Percentiles rank a stretch among this genome's conserved stretches.
Evolutionary conservation across 1,139 yeast genomes (phyloP).

Genomic region (Hanseniaspora uvarum): DNA sequence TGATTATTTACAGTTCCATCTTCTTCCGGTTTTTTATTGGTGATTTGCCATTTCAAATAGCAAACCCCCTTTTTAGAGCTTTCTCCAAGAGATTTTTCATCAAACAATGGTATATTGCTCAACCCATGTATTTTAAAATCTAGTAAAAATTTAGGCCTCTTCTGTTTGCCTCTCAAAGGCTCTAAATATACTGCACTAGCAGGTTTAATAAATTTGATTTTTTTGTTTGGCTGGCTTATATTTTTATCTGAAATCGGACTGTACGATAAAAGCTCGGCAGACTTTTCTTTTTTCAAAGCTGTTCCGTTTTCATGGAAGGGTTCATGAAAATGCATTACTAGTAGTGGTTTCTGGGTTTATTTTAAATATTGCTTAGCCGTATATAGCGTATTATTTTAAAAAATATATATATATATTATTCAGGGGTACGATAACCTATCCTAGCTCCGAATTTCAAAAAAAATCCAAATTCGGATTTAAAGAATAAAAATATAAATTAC

Average conservation of each 20-base stretch:
- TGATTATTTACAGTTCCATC: neutral
- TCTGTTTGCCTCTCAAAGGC: conserved; percentile 20
- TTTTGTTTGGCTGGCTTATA: neutral
- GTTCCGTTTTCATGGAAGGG: neutral
- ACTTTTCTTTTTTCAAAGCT: neutral
- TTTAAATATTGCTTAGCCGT: too few relatives aligned
- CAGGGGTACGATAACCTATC: too few relatives aligned
- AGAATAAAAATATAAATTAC: neutral
- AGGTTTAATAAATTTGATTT: neutral
- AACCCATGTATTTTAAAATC: conserved; percentile 55
- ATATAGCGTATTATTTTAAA: neutral
- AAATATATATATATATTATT: too few relatives aligned
- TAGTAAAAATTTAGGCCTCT: conserved; percentile 47
- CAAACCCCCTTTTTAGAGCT: conserved; percentile 44
- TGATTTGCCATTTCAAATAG: conserved; percentile 49
- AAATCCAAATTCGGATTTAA: neutral
- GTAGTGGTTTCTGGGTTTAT: too few relatives aligned
- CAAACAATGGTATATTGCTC: conserved; percentile 68
- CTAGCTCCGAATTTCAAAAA: too few relatives aligned
- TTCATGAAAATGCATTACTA: neutral
- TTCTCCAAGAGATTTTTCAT: neutral
- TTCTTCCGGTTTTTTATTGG: conserved; percentile 33
- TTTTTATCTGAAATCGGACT: neutral
- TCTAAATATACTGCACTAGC: conserved; percentile 3
- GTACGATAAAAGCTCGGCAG: conserved; percentile 1